These are phyloP conservation scores for Teratosphaeria epicoccoides DNA, from an alignment of 2,329 filamentous ascomycete species.

Conservation along the genomic window DNA sequence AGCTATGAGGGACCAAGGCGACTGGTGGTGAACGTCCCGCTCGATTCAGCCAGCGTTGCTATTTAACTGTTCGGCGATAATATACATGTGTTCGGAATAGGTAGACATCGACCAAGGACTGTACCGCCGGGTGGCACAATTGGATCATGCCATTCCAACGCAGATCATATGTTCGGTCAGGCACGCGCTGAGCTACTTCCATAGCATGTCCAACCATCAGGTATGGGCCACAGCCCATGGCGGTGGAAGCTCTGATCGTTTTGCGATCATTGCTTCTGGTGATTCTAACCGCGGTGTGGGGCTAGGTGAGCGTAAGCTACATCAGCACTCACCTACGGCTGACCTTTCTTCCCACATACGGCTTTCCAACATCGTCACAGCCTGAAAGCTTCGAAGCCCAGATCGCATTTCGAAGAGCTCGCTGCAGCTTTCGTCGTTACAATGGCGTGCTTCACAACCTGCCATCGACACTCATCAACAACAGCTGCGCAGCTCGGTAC, in stretches of 20 bases:
- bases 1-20: conserved; percentile 93
- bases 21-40: conserved; percentile 58
- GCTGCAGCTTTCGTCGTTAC: background rate
- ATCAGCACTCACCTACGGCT: background rate
- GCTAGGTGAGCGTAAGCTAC: no score
- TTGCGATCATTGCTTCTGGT: background rate
- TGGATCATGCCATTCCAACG: no score
- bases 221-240: no score
- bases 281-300: background rate
- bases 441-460: background rate
- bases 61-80: background rate
- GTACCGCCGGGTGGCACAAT: no score
- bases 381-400: background rate
- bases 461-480: background rate
- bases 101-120: background rate
- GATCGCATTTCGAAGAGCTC: background rate
- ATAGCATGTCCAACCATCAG: no score
- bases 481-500: conserved; percentile 1
- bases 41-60: background rate
- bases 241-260: background rate
- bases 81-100: background rate
- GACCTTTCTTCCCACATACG: background rate
- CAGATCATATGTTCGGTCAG: no score
- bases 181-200: no score
- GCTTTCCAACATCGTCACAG: background rate